phyloP scores from a whole-genome alignment of 345 rosid genomes.

The Pelargonium nanum region DNA sequence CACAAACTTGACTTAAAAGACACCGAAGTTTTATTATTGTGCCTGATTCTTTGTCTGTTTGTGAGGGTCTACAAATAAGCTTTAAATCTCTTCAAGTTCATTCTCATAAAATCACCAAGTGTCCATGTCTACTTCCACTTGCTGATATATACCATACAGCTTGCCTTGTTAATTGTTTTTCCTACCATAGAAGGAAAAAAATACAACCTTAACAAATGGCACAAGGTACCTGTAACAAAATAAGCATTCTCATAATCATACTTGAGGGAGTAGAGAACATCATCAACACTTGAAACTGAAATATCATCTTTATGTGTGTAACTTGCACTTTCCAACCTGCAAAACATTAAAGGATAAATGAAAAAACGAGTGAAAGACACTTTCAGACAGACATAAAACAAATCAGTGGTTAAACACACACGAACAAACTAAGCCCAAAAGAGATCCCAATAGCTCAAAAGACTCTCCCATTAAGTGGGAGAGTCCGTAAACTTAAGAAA shows the following conservation, averaged over 20 bases:
- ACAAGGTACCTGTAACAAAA: slow-evolving; percentile 62
- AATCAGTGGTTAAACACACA: too few relatives aligned
- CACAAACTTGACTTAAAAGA: not conserved
- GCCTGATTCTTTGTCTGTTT: not conserved
- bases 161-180: not conserved
- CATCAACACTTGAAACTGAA: slow-evolving; percentile 35
- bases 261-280: slow-evolving; percentile 41
- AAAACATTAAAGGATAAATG: not conserved
- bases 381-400: not conserved
- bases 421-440: too few relatives aligned
- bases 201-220: not conserved
- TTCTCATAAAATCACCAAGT: too few relatives aligned
- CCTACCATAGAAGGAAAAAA: not conserved
- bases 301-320: slow-evolving; percentile 12
- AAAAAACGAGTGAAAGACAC: not conserved
- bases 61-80: too few relatives aligned
- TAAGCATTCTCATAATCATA: slow-evolving; percentile 69
- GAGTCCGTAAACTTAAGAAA: not conserved
- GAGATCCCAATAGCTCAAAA: too few relatives aligned
- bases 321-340: not conserved
- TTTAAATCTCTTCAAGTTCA: too few relatives aligned
- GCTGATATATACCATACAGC: not conserved
- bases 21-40: too few relatives aligned
- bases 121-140: too few relatives aligned
- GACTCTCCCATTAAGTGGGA: too few relatives aligned